Conservation (phyloP, 2,329 filamentous ascomycete species). For the Thelonectria blattea region DNA sequence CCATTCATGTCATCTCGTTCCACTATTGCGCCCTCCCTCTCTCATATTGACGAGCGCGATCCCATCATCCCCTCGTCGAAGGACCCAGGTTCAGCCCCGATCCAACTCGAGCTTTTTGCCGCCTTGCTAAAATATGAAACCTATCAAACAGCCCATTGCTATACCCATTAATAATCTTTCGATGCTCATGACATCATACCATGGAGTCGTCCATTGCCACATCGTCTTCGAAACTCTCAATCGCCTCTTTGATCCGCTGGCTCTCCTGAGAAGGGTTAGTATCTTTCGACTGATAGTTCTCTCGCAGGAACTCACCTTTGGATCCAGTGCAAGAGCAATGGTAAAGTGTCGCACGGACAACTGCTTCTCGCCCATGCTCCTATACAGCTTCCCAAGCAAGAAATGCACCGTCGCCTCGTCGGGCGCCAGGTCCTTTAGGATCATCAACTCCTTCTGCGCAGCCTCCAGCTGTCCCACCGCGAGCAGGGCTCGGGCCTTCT, state of each 20-base stretch:
- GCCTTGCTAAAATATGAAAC: slow-evolving; percentile 31
- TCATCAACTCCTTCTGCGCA: slow-evolving; percentile 81
- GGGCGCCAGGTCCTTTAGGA: slow-evolving; percentile 89
- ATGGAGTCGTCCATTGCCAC: slow-evolving; percentile 73
- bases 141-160: slow-evolving; percentile 23
- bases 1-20: slow-evolving; percentile 31
- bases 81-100: not conserved
- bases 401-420: slow-evolving; percentile 98
- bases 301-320: slow-evolving; percentile 71
- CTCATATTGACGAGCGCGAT: not conserved
- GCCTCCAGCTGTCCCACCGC: slow-evolving; percentile 72
- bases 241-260: slow-evolving; percentile 93
- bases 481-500: slow-evolving; percentile 88
- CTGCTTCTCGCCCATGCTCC: slow-evolving; percentile 72
- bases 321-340: slow-evolving; percentile 92
- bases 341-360: slow-evolving; percentile 93
- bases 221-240: slow-evolving; percentile 87
- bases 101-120: not conserved
- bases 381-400: slow-evolving; percentile 84
- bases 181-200: slow-evolving; percentile 50
- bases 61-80: not conserved
- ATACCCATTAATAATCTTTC: slow-evolving; percentile 29
- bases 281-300: not conserved
- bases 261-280: slow-evolving; percentile 68
- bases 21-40: not conserved